phyloP scores from a whole-genome alignment of 352 stramenopile species.

The Saprolegnia diclina region DNA sequence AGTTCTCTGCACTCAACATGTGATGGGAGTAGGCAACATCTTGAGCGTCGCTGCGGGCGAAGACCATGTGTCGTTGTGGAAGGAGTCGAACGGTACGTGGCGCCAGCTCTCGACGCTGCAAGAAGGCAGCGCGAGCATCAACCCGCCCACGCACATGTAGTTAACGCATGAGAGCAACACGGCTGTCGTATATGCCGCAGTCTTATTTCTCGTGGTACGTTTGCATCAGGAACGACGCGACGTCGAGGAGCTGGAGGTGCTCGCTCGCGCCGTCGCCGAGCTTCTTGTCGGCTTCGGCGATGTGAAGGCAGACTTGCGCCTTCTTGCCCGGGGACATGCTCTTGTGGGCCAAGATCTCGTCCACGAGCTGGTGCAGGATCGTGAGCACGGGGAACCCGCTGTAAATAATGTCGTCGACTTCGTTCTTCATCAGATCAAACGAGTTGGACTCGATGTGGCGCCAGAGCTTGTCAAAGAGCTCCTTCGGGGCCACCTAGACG shows the following conservation, averaged over 20 bases:
- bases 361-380: conserved; percentile 86
- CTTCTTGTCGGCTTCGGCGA: conserved; percentile 94
- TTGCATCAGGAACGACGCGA: conserved; percentile 84
- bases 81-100: conserved; percentile 60
- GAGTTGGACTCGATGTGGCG: conserved; percentile 62
- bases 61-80: conserved; percentile 79
- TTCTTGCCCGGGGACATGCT: conserved; percentile 89
- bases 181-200: background rate
- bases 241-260: conserved; percentile 94
- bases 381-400: conserved; percentile 91
- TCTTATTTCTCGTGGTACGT: conserved; percentile 39
- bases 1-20: background rate
- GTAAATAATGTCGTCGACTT: conserved; percentile 88
- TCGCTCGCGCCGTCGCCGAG: conserved; percentile 96
- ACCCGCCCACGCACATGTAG: background rate
- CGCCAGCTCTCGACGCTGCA: conserved; percentile 65
- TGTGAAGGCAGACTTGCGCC: conserved; percentile 89
- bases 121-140: conserved; percentile 47
- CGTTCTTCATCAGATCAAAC: conserved; percentile 86
- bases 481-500: conserved; percentile 59
- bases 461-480: conserved; percentile 79
- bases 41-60: conserved; percentile 60
- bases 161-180: background rate
- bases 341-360: conserved; percentile 65
- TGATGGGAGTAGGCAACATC: conserved; percentile 27